Base-by-base conservation (phyloP, 2,329 filamentous ascomycete species). In the Paecilomyces formosus region DNA sequence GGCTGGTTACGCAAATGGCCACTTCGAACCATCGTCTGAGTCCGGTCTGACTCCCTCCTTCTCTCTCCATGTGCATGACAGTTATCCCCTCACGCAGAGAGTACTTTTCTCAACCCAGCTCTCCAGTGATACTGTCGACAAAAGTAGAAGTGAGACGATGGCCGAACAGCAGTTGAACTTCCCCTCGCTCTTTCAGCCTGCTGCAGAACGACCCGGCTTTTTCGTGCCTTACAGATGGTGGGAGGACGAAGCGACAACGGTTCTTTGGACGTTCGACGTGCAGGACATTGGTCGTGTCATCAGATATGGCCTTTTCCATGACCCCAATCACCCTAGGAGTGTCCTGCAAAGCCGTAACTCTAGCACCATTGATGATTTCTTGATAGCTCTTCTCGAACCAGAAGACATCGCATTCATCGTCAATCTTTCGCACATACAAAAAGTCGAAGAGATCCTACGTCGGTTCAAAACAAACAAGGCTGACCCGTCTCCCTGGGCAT, bases 371-470 rank as follows among this genome's bases (percentile, higher is more conserved):
- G 69, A 74, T 26, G 60, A 58, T 0, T 74, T 76, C 28, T 64
- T 75, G 39, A 30, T 62, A 3, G 61, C 63, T 2, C 60, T 76
- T 3, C 60, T 72, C 4, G 63, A 67, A 22, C 63, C 69, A 1
- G 59, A 66, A 1, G 71, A 73, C 45, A 60, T 62, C 21, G 55
- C 65, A 7, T 64, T 67, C 15, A 60, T 72, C 8, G 58, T 58
- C 2, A 67, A 64, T 7, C 64, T 75, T 13, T 70, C 72, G 0
- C 72, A 74, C 57, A 56, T 68, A 22, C 71, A 77, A 55, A 73
- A 72, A 57, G 73, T 76, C 13, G 74, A 76, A 55, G 72, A 75
- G 39, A 72, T 76, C 12, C 24, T 77, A 13, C 66, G 69, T 15
- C 66, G 72, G 18, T 74, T 70, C 54, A 67, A 64, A 50, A 63